Evolutionary conservation across 768 basidiomycete species (phyloP), one percentile per base, ranked within the genome.

Genomic region (Erythrobasidium yunnanense): DNA sequence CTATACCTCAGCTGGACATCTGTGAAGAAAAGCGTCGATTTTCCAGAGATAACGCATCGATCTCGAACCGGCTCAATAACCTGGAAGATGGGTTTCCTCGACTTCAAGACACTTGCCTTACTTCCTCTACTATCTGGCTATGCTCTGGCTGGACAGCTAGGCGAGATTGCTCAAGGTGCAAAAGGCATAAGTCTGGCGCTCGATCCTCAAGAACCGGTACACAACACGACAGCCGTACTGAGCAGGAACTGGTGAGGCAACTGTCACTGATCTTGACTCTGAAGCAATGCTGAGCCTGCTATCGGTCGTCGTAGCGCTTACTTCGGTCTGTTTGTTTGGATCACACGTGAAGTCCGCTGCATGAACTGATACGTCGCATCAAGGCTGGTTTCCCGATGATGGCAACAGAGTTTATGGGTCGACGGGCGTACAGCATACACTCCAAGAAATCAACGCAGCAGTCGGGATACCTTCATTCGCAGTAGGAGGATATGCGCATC

Each of bases 401-500:
- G 56, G 56, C 5, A 46, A 58, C 42, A 13, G 38, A 13, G 29
- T 34, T 29, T 58, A 58, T 22, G 60, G 60, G 7, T 63, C 60
- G 30, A 46, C 49, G 34, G 60, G 60, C 11, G 33, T 25, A 25
- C 8, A 29, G n/a, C 60, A 63, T 33, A 63, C 23, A 29, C 60
- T 63, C 22, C 45, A 46, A 17, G 60, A 63, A 18, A 49, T 63
- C 6, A 51, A 63, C 22, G 60, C 60, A 2, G 60, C 60, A 2
- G 35, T 51, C 4, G 47, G 49, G 20, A 49, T 35, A 11, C 60
- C 60, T 49, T 46, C 60, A 2, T 50, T 49, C 25, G 46, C 60
- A 1, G 46, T 46, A 20, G 60, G 60, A n/a, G 60, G 32, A 11
- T 63, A 63, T 51, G 60, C 46, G 22, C 45, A 63, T 63, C 5